phyloP scores from a whole-genome alignment of 805 yeast genomes.

The Zygoascus biomembranicola region DNA sequence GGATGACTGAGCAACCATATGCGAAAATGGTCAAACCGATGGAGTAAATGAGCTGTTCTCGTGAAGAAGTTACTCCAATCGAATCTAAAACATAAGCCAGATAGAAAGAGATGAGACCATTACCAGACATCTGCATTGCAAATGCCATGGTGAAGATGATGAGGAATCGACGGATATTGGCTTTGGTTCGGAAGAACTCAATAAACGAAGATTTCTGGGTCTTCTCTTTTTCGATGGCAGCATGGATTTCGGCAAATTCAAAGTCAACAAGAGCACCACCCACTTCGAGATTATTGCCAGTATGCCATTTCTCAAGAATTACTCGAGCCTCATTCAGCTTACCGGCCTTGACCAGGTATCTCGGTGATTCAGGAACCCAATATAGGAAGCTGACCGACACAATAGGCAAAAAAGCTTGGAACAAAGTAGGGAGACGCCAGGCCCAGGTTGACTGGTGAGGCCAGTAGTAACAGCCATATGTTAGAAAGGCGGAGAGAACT shows the following conservation, averaged over 20 bases:
- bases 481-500: constrained; percentile 42
- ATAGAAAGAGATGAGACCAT: constrained; percentile 31
- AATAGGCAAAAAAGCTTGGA: constrained; percentile 56
- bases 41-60: constrained; percentile 12
- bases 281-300: constrained; percentile 13
- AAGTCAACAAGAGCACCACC: neutral
- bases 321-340: constrained; percentile 39
- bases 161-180: constrained; percentile 5
- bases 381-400: constrained; percentile 40
- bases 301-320: constrained; percentile 26
- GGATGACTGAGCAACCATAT: constrained; percentile 3
- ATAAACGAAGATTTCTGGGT: neutral
- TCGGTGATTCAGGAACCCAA: constrained; percentile 33
- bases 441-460: constrained; percentile 34
- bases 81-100: constrained; percentile 42
- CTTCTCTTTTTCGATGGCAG: constrained; percentile 6
- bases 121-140: constrained; percentile 13
- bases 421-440: constrained; percentile 70
- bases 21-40: constrained; percentile 11
- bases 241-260: constrained; percentile 4
- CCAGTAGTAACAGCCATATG: constrained; percentile 47
- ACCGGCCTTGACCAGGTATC: constrained; percentile 39
- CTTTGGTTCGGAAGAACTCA: constrained; percentile 22
- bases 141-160: constrained; percentile 4
- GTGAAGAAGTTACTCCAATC: constrained; percentile 40